Base-by-base conservation (phyloP, 176 grass and related monocot genomes). In the Typha latifolia region DNA sequence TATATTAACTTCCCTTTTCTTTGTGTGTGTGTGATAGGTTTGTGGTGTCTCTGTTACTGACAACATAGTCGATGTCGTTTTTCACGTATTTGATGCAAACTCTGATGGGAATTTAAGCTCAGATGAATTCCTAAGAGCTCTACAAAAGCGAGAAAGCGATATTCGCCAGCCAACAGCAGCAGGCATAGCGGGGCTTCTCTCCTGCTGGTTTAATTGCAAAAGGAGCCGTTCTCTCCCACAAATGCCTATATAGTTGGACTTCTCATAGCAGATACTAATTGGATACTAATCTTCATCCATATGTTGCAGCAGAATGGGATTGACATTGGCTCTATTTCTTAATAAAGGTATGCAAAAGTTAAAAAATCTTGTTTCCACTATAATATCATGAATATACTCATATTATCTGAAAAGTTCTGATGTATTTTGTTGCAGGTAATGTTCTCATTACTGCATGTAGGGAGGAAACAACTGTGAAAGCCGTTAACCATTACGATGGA, bases 1-100 rank as follows among this genome's bases (percentile, higher is more conserved):
- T 77, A 12, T 26, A 71, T 69, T 69, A 11, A 47, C 57, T 79
- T 34, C 15, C 77, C 14, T 21, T 27, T 12, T 57, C 32, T 31
- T 47, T 48, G 48, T 64, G 49, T 65, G 16, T 83, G 26, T 21
- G 0, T 63, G 52, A 61, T 51, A 93, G 94, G 94, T 97, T 2
- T 97, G 94, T 12, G 89, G 81, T 8, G 67, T 97, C 18, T 48
- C 78, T 31, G 62, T 92, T 32, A 82, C 85, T 21, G 85, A 92
- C 37, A 92, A 70, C 70, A 82, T 92, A n/a, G 67, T 97, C 3
- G 85, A 97, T 53, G 67, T 97, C 55, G 76, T 97, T 68, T 97
- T 97, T 77, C 81, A 85, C 50, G 75, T 97, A 29, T 93, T 97
- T 3, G 86, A 97, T 47, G 63, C 85, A 9, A 90, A 93, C 51